Evolutionary conservation across 169 alveolate genomes (phyloP).

Genomic region (Sarcocystis neurona): DNA sequence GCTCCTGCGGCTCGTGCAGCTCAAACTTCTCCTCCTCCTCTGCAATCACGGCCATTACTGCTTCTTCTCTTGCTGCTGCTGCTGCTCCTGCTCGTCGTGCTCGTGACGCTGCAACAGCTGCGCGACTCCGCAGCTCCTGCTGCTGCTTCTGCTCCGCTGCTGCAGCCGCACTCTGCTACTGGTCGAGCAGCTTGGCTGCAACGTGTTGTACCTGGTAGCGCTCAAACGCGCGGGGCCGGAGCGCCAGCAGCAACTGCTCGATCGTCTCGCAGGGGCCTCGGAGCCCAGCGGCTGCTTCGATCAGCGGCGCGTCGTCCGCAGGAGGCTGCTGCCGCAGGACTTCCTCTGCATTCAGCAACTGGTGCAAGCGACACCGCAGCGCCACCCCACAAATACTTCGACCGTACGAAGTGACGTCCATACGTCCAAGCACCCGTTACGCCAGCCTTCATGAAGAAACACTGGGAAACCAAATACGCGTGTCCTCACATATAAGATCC

Average conservation of each 20-base stretch:
- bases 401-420: not conserved
- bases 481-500: too few species aligned
- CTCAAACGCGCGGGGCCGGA: slow-evolving; percentile 8
- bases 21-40: too few species aligned
- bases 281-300: not conserved
- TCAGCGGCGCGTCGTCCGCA: not conserved
- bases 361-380: not conserved
- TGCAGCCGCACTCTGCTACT: too few species aligned
- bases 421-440: not conserved
- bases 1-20: too few species aligned
- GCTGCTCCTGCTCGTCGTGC: too few species aligned
- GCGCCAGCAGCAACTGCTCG: slow-evolving; percentile 16
- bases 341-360: not conserved
- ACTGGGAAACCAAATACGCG: too few species aligned
- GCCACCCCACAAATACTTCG: not conserved
- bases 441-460: too few species aligned
- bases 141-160: too few species aligned
- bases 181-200: not conserved
- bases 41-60: too few species aligned
- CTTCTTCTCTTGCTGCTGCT: too few species aligned
- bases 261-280: not conserved
- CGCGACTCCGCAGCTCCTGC: too few species aligned
- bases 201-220: not conserved
- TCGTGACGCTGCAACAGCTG: too few species aligned
- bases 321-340: not conserved